Conservation (phyloP, 2,329 filamentous ascomycete genomes). For the Alternaria triticimaculans region DNA sequence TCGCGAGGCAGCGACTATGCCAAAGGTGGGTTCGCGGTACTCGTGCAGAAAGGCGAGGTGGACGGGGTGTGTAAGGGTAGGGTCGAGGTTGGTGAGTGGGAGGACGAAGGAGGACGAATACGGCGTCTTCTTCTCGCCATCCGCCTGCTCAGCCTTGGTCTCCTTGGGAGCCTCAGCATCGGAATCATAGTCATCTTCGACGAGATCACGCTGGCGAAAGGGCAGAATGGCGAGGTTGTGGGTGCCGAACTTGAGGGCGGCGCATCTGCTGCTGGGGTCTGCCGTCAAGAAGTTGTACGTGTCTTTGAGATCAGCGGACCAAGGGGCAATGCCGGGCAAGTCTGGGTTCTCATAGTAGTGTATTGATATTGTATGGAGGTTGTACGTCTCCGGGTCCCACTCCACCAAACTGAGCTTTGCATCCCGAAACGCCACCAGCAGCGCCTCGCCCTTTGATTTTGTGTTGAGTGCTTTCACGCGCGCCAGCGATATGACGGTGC, state of each 20-base stretch:
- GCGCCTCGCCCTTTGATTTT: slow-evolving; percentile 80
- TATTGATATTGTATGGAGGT: slow-evolving; percentile 87
- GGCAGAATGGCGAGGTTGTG: slow-evolving; percentile 92
- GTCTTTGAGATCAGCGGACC: slow-evolving; percentile 76
- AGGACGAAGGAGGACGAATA: slow-evolving; percentile 94
- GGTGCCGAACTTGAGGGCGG: slow-evolving; percentile 88
- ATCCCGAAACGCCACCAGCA: slow-evolving; percentile 85
- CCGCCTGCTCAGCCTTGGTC: slow-evolving; percentile 39
- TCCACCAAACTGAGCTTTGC: slow-evolving; percentile 92
- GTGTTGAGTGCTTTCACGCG: slow-evolving; percentile 75
- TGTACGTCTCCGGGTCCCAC: slow-evolving; percentile 84
- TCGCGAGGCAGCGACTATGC: slow-evolving; percentile 81
- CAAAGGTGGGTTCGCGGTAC: slow-evolving; percentile 97
- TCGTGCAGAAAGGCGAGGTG: slow-evolving; percentile 94
- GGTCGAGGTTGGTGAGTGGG: slow-evolving; percentile 85
- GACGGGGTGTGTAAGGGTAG: slow-evolving; percentile 83
- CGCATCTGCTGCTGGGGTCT: slow-evolving; percentile 91
- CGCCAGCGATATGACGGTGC: slow-evolving; percentile 82
- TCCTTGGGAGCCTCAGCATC: slow-evolving; percentile 69
- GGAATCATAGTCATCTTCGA: slow-evolving; percentile 89
- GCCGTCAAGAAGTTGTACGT: slow-evolving; percentile 83
- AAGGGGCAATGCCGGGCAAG: slow-evolving; percentile 75
- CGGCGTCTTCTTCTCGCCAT: slow-evolving; percentile 63
- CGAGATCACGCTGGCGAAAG: slow-evolving; percentile 84
- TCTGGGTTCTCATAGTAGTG: slow-evolving; percentile 99